Evolutionary conservation across 1,284 basidiomycete genomes (phyloP).

Genomic region (Flammula alnicola): DNA sequence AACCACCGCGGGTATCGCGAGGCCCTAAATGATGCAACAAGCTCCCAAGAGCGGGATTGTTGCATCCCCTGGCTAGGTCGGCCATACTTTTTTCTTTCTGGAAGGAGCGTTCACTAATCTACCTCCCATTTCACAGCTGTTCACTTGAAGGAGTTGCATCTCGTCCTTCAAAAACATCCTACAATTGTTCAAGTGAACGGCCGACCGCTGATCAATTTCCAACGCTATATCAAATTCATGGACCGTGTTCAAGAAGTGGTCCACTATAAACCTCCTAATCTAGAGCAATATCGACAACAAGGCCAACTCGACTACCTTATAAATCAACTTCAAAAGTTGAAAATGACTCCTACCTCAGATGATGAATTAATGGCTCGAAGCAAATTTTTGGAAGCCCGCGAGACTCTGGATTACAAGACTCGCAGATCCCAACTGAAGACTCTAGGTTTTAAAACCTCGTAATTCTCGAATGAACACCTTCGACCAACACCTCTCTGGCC

Average conservation of each 20-base stretch:
- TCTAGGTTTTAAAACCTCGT: conserved; percentile 32
- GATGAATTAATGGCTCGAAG: conserved; percentile 38
- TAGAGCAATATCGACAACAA: conserved; percentile 34
- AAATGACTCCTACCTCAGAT: conserved; percentile 28
- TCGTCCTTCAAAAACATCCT: conserved; percentile 33
- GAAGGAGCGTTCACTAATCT: not conserved
- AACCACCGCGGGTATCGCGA: conserved; percentile 43
- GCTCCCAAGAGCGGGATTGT: conserved; percentile 22
- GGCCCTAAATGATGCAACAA: conserved; percentile 30
- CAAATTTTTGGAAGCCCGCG: conserved; percentile 32
- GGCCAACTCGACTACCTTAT: conserved; percentile 47
- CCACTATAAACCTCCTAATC: conserved; percentile 36
- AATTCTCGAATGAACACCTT: not conserved
- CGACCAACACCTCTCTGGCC: not conserved
- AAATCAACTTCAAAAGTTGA: conserved; percentile 37
- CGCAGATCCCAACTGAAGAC: conserved; percentile 30
- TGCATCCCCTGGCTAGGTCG: conserved; percentile 48
- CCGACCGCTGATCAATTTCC: conserved; percentile 46
- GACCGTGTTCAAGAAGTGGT: conserved; percentile 39
- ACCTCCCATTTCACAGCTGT: conserved; percentile 34
- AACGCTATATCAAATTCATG: conserved; percentile 42
- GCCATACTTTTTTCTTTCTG: conserved; percentile 13
- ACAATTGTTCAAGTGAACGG: conserved; percentile 33
- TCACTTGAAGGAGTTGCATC: conserved; percentile 43
- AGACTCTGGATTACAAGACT: conserved; percentile 32